These are phyloP conservation scores for Odonthalia washingtoniensis DNA, from an alignment of 31 red algal genomes.

Conservation along the genomic window DNA sequence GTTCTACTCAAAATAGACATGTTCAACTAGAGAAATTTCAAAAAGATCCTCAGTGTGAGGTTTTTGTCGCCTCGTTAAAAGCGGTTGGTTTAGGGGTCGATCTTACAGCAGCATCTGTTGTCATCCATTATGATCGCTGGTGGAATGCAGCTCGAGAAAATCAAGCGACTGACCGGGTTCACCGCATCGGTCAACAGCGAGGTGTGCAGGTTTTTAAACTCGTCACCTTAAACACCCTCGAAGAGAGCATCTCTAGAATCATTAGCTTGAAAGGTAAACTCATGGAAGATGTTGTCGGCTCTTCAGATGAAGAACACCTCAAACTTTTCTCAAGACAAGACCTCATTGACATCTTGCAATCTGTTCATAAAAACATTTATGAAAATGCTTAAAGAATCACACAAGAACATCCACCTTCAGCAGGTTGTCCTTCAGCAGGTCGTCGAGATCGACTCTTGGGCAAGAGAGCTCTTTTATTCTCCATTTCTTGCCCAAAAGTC, in stretches of 20 bases:
- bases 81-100: constrained; percentile 94
- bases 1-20: constrained; percentile 16
- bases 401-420: no score
- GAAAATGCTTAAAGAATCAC: no score
- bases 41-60: constrained; percentile 43
- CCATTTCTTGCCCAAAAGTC: no score
- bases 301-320: no score
- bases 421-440: no score
- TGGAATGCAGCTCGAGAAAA: constrained; percentile 97
- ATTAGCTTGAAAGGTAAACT: no score
- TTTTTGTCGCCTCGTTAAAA: constrained; percentile 68
- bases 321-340: no score
- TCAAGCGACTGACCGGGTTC: constrained; percentile 94
- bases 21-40: constrained; percentile 29
- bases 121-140: constrained; percentile 94
- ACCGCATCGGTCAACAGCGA: constrained; percentile 91
- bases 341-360: no score
- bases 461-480: no score
- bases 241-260: constrained; percentile 76
- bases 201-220: constrained; percentile 84
- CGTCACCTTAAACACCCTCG: constrained; percentile 82
- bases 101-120: constrained; percentile 86
- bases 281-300: no score
- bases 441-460: no score
- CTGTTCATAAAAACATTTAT: no score